Base-by-base conservation (phyloP, 2,329 filamentous ascomycete species). In the Zymoseptoria crescenta region DNA sequence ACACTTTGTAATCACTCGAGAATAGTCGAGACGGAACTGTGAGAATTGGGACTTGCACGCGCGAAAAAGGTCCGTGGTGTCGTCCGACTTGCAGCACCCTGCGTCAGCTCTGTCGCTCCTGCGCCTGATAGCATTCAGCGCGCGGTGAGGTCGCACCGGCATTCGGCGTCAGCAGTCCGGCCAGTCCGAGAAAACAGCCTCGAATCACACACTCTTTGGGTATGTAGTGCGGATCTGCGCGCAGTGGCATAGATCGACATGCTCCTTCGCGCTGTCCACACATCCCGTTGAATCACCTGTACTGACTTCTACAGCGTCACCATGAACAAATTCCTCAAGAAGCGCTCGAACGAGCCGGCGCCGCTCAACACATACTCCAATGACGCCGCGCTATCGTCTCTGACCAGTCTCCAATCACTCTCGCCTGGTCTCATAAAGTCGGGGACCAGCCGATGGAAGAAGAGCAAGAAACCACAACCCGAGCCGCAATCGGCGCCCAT, bases 261-360 rank as follows among this genome's bases (percentile, higher is more conserved):
- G 52, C 27, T 28, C 28, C 45, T 54, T 20, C 21, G 20, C 29
- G 24, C 27, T 16, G 16, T n/a, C 27, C 52, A 45, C 51, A 7
- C 50, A 24, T 4, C 24, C 35, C 13, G 41, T 27, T 16, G 28
- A 13, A 8, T 29, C 49, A 21, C 21, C 50, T 60, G 56, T 57
- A 56, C 64, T 65, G 64, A 65, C 64, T n/a, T 53, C 24, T 49
- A 55, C 59, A 66, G 64, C 58, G 56, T 55, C 57, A 57, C 62
- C 53, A 92, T 92, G 88, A 91, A 93, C 76, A 85, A 88, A 57
- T 90, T 92, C 70, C 80, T 88, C 67, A 87, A 87, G 76, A 91
- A 86, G 79, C 88, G 85, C 81, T 81, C 73, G 57, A 84, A 83
- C 76, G 85, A 87, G 53, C 35, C 35, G 13, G 81, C 83, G 8